Evolutionary conservation across 2,329 filamentous ascomycete species (phyloP), one percentile per base, ranked within the genome.

Genomic region (Microcyclospora pomicola): DNA sequence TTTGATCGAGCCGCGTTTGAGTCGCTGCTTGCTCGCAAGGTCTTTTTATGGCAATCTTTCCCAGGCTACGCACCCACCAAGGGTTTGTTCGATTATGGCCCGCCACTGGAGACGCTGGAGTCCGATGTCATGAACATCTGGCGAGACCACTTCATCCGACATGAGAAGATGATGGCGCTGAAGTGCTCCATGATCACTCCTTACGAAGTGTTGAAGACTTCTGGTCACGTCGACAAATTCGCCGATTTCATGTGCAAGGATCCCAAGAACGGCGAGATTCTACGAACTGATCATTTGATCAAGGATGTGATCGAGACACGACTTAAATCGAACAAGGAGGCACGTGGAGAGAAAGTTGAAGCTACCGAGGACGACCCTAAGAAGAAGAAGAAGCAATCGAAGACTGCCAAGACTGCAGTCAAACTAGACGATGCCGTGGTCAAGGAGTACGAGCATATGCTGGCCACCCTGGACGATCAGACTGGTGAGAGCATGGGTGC

Each of bases 391-490:
- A 60, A 61, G 49, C 57, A 82, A 82, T 70, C 74, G 32, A 80
- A 83, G 64, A 62, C 46, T 27, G 60, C 62, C 15, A 47, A 47
- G 31, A 41, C 52, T 6, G 80, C 76, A 34, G 67, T 94, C 54
- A 91, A 85, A 69, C 74, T 96, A 42, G 83, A 92, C 41, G 87
- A 96, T 60, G 76, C 75, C 2, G 72, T 92, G 10, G 80, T 88
- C 46, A 65, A 84, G 60, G 86, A 96, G 66, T 95, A 95, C 61
- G 82, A 93, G 63, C 82, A 88, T 66, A 73, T 85, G 34, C 71
- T 98, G 44, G 91, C 91, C 48, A 83, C 80, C 49, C 93, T 96
- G 56, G 91, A 96, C 67, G 95, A 96, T 70, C 96, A 85, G 62
- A 77, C 81, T 55, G 88, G 87, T 48, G 73, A 80, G 33, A 80